A percentile compares a stretch with the other conserved stretches of the same genome.
Conservation (phyloP, 495 filamentous ascomycete species). For the Cryomyces minteri region DNA sequence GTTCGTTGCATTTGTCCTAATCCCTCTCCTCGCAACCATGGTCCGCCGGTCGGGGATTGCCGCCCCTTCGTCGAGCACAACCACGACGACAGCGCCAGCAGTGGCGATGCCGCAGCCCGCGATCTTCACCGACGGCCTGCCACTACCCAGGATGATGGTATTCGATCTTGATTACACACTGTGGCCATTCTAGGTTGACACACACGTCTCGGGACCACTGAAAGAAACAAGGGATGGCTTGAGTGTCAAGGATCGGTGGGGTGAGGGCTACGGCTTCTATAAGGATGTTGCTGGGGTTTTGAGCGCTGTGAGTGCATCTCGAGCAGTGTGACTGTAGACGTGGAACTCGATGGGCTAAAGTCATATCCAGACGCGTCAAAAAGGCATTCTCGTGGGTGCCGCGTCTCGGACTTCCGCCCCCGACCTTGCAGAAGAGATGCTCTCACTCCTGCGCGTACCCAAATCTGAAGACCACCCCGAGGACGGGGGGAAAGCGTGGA, state of each 20-base stretch:
- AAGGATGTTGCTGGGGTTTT: slow-evolving; percentile 57
- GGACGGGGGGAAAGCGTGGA: slow-evolving; percentile 36
- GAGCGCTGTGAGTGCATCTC: slow-evolving; percentile 27
- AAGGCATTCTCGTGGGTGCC: slow-evolving; percentile 45
- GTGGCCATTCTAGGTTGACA: slow-evolving; percentile 96
- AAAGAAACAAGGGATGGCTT: slow-evolving; percentile 26
- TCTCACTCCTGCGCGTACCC: slow-evolving; percentile 53
- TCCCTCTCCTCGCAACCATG: slow-evolving; percentile 1
- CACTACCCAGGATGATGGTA: slow-evolving; percentile 69
- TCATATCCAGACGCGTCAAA: not conserved
- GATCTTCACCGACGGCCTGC: slow-evolving; percentile 58
- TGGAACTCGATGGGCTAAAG: too few relatives aligned
- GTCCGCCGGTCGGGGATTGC: not conserved
- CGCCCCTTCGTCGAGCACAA: slow-evolving; percentile 1
- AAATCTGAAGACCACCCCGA: not conserved
- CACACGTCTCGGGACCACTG: slow-evolving; percentile 68
- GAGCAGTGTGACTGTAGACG: not conserved
- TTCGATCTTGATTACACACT: slow-evolving; percentile 97
- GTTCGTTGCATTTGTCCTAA: too few relatives aligned
- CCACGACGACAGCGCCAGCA: slow-evolving; percentile 7
- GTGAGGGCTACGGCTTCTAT: slow-evolving; percentile 71
- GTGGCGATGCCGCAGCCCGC: slow-evolving; percentile 9
- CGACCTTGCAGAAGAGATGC: slow-evolving; percentile 61
- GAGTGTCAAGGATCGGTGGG: slow-evolving; percentile 32
- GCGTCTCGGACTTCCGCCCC: slow-evolving; percentile 74